Evolutionary conservation across 176 grass and related monocot species (phyloP).

Genomic region (Guadua angustifolia): DNA sequence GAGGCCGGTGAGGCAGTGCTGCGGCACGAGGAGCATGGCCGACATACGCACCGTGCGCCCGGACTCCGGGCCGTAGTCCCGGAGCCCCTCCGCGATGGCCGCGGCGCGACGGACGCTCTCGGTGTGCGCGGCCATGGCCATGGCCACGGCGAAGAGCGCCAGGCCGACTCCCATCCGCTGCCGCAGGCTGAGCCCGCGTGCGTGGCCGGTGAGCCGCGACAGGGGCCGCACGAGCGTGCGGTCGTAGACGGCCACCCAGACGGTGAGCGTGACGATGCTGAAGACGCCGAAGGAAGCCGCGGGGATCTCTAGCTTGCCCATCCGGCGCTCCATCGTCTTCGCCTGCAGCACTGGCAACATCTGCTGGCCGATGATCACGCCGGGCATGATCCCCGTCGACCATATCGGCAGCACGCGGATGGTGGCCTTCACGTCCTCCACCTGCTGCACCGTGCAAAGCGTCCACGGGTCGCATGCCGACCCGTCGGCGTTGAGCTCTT

Average conservation of each 20-base stretch:
- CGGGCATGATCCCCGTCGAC: slow-evolving; percentile 65
- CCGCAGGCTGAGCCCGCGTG: slow-evolving; percentile 60
- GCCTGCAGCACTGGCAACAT: slow-evolving; percentile 72
- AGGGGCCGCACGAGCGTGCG: slow-evolving; percentile 52
- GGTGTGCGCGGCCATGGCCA: slow-evolving; percentile 41
- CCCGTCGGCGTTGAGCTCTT: slow-evolving; percentile 37
- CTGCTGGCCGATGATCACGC: slow-evolving; percentile 49
- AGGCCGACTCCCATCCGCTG: slow-evolving; percentile 70
- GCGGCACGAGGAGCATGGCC: slow-evolving; percentile 66
- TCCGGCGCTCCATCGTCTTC: slow-evolving; percentile 47
- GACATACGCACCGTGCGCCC: slow-evolving; percentile 47
- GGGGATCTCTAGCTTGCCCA: slow-evolving; percentile 48
- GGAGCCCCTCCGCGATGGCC: slow-evolving; percentile 46
- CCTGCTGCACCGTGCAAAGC: slow-evolving; percentile 79
- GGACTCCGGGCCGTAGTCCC: background rate
- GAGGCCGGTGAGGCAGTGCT: slow-evolving; percentile 61
- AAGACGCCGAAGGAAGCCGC: slow-evolving; percentile 60
- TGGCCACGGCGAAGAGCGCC: slow-evolving; percentile 49
- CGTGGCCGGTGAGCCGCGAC: slow-evolving; percentile 53
- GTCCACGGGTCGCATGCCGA: slow-evolving; percentile 36
- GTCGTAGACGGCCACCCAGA: slow-evolving; percentile 75
- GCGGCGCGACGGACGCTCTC: slow-evolving; percentile 48
- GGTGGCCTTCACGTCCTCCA: slow-evolving; percentile 64
- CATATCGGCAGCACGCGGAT: slow-evolving; percentile 73
- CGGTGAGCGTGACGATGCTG: slow-evolving; percentile 58